Conservation (phyloP, 805 yeast genomes). For the Ogataea chonburiensis region DNA sequence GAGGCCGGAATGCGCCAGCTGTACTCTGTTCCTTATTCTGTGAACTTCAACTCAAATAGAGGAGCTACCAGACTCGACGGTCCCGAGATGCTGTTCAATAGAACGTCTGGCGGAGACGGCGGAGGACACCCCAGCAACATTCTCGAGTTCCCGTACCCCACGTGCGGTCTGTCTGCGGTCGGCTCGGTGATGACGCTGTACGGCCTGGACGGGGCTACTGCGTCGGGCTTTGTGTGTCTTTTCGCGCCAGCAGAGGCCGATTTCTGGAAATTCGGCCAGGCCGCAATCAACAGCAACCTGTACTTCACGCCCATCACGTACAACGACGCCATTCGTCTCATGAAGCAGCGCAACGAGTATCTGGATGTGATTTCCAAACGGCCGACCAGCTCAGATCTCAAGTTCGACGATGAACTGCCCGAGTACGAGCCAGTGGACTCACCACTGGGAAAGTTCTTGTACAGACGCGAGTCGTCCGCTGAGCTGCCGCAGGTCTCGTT, state of each 20-base stretch:
- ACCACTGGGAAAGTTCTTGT: constrained; percentile 7
- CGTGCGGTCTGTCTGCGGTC: constrained; percentile 95
- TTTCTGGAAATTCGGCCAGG: constrained; percentile 98
- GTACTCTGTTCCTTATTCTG: constrained; percentile 80
- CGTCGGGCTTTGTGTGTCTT: constrained; percentile 96
- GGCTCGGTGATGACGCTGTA: constrained; percentile 97
- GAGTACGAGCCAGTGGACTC: constrained; percentile 38
- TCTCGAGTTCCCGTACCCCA: constrained; percentile 93
- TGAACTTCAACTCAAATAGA: constrained; percentile 94
- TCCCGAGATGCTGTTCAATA: constrained; percentile 95
- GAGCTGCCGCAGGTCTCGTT: constrained; percentile 70
- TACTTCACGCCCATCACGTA: constrained; percentile 75
- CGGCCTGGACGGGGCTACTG: constrained; percentile 95
- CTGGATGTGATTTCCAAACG: constrained; percentile 39
- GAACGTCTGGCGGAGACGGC: constrained; percentile 94
- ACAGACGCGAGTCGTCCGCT: constrained; percentile 29
- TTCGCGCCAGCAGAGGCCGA: constrained; percentile 95
- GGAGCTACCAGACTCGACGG: constrained; percentile 94
- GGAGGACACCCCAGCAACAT: constrained; percentile 98
- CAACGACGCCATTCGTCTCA: constrained; percentile 65
- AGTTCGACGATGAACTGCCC: constrained; percentile 67
- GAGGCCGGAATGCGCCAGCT: constrained; percentile 71
- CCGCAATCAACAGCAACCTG: constrained; percentile 86
- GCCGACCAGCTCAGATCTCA: constrained; percentile 37
- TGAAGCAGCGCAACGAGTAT: constrained; percentile 54